Evolutionary conservation across 75 land plant genomes (phyloP).

Genomic region (Selaginella moellendorffii): DNA sequence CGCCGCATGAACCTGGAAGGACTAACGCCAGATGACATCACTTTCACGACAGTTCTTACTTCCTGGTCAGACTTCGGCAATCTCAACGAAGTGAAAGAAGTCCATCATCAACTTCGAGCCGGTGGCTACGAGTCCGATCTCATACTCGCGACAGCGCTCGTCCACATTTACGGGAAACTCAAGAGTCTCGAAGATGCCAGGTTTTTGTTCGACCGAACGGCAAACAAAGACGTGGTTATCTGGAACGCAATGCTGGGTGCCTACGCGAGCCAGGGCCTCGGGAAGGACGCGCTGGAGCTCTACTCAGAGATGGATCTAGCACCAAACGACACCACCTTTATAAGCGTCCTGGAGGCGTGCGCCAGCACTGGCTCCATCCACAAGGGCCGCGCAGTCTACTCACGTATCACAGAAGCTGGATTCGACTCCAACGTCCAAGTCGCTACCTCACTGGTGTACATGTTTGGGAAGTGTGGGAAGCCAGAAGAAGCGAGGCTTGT

Average conservation of each 20-base stretch:
- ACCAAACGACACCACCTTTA: background rate
- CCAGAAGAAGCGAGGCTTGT: slow-evolving; percentile 31
- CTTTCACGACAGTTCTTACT: background rate
- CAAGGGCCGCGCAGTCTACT: background rate
- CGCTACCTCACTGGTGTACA: background rate
- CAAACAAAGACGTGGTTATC: background rate
- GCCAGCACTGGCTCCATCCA: background rate
- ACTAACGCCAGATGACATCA: background rate
- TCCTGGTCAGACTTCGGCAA: background rate
- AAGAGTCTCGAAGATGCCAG: background rate
- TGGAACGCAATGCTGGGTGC: background rate
- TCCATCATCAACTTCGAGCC: background rate
- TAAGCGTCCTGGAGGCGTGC: background rate
- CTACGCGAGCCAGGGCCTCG: background rate
- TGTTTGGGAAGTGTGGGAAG: slow-evolving; percentile 35
- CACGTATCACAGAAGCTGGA: background rate
- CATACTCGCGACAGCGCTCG: background rate
- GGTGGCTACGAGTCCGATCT: background rate
- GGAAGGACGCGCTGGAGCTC: background rate
- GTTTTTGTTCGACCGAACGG: background rate
- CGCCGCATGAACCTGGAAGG: background rate
- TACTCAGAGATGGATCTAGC: background rate
- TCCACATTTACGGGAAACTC: background rate
- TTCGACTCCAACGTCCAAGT: background rate
- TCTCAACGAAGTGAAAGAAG: background rate